Conservation (phyloP, 2,329 filamentous ascomycete genomes). For the Dothideomycetidae sp. region DNA sequence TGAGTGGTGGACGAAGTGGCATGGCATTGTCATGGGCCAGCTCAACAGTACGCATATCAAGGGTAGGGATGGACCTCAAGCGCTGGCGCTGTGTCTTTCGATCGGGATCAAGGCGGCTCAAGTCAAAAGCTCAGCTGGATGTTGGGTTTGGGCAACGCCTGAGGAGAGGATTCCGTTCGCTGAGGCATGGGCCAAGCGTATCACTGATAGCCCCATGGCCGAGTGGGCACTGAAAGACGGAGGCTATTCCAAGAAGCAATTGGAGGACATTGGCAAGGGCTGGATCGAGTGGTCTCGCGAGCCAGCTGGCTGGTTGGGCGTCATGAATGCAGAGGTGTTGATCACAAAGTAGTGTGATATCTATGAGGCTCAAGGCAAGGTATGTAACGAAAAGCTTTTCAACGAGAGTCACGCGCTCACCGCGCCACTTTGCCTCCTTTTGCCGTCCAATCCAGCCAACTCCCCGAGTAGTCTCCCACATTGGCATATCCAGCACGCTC, state of each 20-base stretch:
- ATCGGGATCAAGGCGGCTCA: slow-evolving; percentile 14
- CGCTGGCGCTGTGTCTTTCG: slow-evolving; percentile 9
- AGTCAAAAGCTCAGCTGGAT: slow-evolving; percentile 22
- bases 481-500: slow-evolving; percentile 58
- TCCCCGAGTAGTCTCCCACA: slow-evolving; percentile 59
- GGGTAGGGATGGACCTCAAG: slow-evolving; percentile 11
- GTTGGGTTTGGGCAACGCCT: not conserved
- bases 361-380: too few relatives aligned
- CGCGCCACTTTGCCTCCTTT: slow-evolving; percentile 47
- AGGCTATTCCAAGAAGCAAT: slow-evolving; percentile 24
- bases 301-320: slow-evolving; percentile 23
- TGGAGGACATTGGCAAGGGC: slow-evolving; percentile 26
- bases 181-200: slow-evolving; percentile 14
- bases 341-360: not conserved
- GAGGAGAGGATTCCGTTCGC: slow-evolving; percentile 27
- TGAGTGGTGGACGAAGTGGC: slow-evolving; percentile 1
- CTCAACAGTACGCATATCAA: slow-evolving; percentile 4
- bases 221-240: slow-evolving; percentile 25
- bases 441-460: slow-evolving; percentile 69
- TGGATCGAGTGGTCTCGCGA: slow-evolving; percentile 29
- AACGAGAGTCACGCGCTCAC: too few relatives aligned
- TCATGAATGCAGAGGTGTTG: not conserved
- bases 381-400: too few relatives aligned
- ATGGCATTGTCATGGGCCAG: not conserved
- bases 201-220: slow-evolving; percentile 17